Conservation (phyloP, 1,284 basidiomycete species). For the Ceratobasidium theobromae region DNA sequence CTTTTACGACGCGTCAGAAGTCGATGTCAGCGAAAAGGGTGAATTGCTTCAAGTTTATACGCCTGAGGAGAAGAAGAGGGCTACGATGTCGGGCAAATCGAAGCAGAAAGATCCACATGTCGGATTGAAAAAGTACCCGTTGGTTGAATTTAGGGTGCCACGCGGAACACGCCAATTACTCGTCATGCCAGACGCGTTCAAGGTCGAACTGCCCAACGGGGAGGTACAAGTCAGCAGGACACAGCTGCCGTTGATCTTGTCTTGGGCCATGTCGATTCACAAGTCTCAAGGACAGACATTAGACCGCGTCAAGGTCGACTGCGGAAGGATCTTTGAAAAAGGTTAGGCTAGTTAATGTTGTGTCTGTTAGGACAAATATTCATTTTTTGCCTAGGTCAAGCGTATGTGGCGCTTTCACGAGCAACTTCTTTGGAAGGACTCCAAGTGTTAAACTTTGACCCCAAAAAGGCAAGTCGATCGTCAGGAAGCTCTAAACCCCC, state of each 20-base stretch:
- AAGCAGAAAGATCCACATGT: conserved; percentile 42
- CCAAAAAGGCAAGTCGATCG: conserved; percentile 62
- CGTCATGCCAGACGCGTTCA: conserved; percentile 77
- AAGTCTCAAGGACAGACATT: conserved; percentile 92
- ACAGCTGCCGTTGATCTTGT: conserved; percentile 76
- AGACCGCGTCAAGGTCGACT: conserved; percentile 80
- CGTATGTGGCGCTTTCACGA: conserved; percentile 94
- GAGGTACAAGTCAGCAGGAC: conserved; percentile 66
- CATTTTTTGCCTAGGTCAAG: conserved; percentile 60
- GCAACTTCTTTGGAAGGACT: conserved; percentile 90
- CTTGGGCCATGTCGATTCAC: conserved; percentile 94
- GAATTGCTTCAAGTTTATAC: conserved; percentile 38
- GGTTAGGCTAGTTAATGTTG: conserved; percentile 49
- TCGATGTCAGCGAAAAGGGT: conserved; percentile 40
- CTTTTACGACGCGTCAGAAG: conserved; percentile 51
- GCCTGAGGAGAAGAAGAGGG: conserved; percentile 40
- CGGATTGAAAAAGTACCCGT: conserved; percentile 55
- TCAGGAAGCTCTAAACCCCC: too few species aligned
- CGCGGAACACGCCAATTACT: conserved; percentile 54
- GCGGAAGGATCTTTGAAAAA: conserved; percentile 85
- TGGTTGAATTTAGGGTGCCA: conserved; percentile 76
- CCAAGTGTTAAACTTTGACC: conserved; percentile 85
- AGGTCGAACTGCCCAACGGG: conserved; percentile 80
- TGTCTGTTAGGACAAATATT: not conserved
- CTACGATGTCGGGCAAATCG: conserved; percentile 36